phyloP scores from a whole-genome alignment of 768 basidiomycete species.

The Mycena venus region DNA sequence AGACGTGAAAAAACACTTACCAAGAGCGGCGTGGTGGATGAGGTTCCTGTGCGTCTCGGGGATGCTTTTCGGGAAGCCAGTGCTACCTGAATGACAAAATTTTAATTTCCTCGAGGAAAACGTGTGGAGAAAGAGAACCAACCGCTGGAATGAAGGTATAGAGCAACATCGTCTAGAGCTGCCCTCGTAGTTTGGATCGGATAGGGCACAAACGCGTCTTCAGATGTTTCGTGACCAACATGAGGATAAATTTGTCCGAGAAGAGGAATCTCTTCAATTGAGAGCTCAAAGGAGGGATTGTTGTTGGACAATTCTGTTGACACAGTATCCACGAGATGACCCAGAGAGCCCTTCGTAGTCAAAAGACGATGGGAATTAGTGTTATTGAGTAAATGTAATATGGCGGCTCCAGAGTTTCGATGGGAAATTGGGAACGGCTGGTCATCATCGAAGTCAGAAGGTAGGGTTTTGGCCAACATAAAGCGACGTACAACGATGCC shows the following conservation, averaged over 20 bases:
- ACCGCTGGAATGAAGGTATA: slow-evolving; percentile 56
- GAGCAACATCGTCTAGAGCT: slow-evolving; percentile 39
- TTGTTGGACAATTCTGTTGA: background rate
- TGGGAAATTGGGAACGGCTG: slow-evolving; percentile 59
- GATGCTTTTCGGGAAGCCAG: slow-evolving; percentile 28
- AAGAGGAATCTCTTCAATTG: slow-evolving; percentile 50
- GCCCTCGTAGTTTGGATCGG: slow-evolving; percentile 28
- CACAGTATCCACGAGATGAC: background rate
- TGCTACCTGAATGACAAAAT: slow-evolving; percentile 13
- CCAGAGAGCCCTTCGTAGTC: slow-evolving; percentile 12
- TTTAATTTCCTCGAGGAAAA: background rate
- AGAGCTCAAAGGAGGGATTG: slow-evolving; percentile 30
- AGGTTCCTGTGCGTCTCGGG: slow-evolving; percentile 17
- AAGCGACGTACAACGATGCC: slow-evolving; percentile 48
- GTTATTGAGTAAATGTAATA: slow-evolving; percentile 51
- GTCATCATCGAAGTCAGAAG: background rate
- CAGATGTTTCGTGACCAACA: slow-evolving; percentile 49
- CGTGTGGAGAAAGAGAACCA: background rate
- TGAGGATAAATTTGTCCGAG: slow-evolving; percentile 54
- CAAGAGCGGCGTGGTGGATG: slow-evolving; percentile 1
- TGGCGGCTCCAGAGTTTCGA: slow-evolving; percentile 52
- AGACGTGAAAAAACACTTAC: slow-evolving; percentile 26
- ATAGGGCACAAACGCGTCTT: slow-evolving; percentile 47
- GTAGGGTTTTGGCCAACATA: background rate
- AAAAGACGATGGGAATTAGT: no score